phyloP scores from a whole-genome alignment of 73 alveolate genomes.

The Halteria grandinella region DNA sequence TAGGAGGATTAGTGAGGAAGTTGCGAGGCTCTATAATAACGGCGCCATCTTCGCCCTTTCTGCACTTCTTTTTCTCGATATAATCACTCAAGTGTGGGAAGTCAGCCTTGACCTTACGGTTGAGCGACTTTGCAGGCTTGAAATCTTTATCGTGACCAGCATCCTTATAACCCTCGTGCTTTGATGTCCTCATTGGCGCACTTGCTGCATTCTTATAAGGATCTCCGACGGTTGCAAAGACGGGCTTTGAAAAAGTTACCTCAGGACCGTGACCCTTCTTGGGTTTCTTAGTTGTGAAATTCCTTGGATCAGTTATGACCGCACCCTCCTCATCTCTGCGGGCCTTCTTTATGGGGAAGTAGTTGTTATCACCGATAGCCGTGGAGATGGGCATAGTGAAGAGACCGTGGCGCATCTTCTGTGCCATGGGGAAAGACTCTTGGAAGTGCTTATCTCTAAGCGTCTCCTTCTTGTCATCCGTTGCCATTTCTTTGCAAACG shows the following conservation, averaged over 20 bases:
- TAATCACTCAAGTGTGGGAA: constrained; percentile 59
- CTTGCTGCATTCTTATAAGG: constrained; percentile 63
- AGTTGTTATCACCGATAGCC: constrained; percentile 50
- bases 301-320: constrained; percentile 66
- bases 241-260: constrained; percentile 55
- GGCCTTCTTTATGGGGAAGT: constrained; percentile 34
- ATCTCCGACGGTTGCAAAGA: constrained; percentile 59
- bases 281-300: constrained; percentile 54
- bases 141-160: constrained; percentile 62
- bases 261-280: constrained; percentile 66
- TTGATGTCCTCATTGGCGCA: constrained; percentile 47
- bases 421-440: not conserved
- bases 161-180: constrained; percentile 49
- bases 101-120: constrained; percentile 42
- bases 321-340: constrained; percentile 63
- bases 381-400: constrained; percentile 44
- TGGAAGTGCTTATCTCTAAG: not conserved
- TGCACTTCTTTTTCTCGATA: not conserved
- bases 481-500: not conserved
- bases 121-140: constrained; percentile 68
- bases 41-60: constrained; percentile 63
- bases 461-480: not conserved
- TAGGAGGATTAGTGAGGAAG: constrained; percentile 72
- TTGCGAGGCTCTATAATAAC: constrained; percentile 71
- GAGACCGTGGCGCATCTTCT: constrained; percentile 34